Evolutionary conservation across 2,329 filamentous ascomycete genomes (phyloP), one percentile per base, ranked within the genome.

Genomic region (Eutypella sp.): DNA sequence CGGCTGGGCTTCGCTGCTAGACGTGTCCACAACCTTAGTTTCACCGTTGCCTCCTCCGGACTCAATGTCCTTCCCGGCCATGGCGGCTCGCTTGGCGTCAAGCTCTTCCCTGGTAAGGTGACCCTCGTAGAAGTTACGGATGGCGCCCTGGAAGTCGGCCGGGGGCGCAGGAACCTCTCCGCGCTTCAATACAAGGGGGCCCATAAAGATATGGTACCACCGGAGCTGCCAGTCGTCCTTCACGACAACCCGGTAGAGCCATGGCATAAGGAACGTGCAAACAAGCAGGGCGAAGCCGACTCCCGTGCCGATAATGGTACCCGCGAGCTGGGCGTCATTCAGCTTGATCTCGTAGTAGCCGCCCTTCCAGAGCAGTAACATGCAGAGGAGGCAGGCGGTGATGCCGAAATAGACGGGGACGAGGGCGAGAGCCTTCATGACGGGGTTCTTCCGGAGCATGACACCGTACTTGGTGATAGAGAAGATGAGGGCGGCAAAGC

Each of bases 291-390:
- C 71, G 46, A 74, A 76, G 22, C 50, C 76, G 18, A 67, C 70
- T 47, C 76, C 76, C 19, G 73, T 66, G 34, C 73, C 77, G 27
- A 83, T 62, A 24, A 80, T 79, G 44, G 76, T 71, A 45, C 76
- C 77, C 15, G 70, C 70, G 22, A 79, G 69, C 55, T 75, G 66
- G 4, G 62, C 62, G 20, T 73, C 69, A 34, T 65, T 73, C 29
- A 83, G 67, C 9, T 70, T 67, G 48, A 81, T 60, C 40, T 63
- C 56, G 56, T 71, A 72, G 49, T 58, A 61, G 33, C 68, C 72
- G 29, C 72, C 73, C 62, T 75, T 75, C 72, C 71, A 76, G 51
- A 85, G 72, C 46, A 87, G 78, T 48, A 85, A 76, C 59, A 87
- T 78, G 55, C 71, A 69, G 13, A 82, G 67, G 10, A 82, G 70